phyloP scores from a whole-genome alignment of 2,329 filamentous ascomycete species.

The Colletotrichum tamarilloi region DNA sequence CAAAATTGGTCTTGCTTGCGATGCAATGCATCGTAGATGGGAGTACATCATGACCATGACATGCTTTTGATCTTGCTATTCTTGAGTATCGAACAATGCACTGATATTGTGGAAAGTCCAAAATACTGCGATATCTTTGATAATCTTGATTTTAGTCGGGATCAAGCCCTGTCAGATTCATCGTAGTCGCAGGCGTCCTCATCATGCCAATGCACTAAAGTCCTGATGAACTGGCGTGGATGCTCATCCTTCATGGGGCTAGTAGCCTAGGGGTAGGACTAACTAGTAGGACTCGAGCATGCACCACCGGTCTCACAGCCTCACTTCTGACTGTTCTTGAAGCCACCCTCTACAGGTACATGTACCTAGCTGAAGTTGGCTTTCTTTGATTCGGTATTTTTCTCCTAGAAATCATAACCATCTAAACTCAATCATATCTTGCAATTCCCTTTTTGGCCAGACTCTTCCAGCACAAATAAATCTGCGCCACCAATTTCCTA shows the following conservation, averaged over 20 bases:
- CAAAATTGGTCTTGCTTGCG: not conserved
- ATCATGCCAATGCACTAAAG: not conserved
- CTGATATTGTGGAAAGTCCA: not conserved
- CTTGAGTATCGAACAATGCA: accelerated
- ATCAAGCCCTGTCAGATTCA: not conserved
- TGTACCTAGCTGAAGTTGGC: too few relatives aligned
- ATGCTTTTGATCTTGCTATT: not conserved
- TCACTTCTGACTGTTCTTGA: not conserved
- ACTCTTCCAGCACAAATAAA: not conserved
- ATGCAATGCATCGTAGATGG: not conserved
- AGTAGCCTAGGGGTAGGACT: not conserved
- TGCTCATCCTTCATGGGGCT: not conserved
- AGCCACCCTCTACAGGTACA: not conserved
- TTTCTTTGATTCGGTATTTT: accelerated
- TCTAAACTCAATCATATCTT: too few relatives aligned
- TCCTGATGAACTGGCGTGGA: not conserved
- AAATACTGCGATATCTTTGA: too few relatives aligned
- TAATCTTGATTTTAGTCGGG: accelerated
- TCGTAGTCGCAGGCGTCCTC: not conserved
- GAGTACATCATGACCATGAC: not conserved
- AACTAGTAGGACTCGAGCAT: not conserved
- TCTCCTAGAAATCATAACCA: too few relatives aligned
- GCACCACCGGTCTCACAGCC: not conserved
- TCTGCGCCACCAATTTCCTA: not conserved
- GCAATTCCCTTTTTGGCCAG: too few relatives aligned